Percentiles rank a stretch among this genome's conserved stretches.
phyloP scores from a whole-genome alignment of 2,329 filamentous ascomycete genomes.

The Ambrosiella beaveri region DNA sequence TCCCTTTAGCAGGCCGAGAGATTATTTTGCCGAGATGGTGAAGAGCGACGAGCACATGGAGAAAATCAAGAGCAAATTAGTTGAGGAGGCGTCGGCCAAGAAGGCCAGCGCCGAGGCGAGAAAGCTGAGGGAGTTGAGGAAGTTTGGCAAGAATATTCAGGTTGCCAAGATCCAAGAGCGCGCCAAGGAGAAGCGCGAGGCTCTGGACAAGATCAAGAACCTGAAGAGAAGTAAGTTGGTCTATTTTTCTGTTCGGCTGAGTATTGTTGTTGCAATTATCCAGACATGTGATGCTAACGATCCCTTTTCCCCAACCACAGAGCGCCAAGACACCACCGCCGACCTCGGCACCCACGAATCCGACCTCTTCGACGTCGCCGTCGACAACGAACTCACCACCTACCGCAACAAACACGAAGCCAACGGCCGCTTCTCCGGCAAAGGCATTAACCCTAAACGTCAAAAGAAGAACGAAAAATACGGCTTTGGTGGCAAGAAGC shows the following conservation, averaged over 20 bases:
- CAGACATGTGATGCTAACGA: neutral
- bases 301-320: conserved; percentile 29
- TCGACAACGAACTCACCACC: conserved; percentile 46
- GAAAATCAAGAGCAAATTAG: conserved; percentile 80
- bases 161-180: conserved; percentile 90
- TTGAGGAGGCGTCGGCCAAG: conserved; percentile 81
- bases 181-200: conserved; percentile 79
- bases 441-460: conserved; percentile 49
- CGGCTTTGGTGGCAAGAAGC: conserved; percentile 93
- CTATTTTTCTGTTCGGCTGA: conserved; percentile 7
- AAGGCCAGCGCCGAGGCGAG: conserved; percentile 84
- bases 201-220: conserved; percentile 84
- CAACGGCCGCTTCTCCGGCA: conserved; percentile 22
- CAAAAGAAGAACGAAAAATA: conserved; percentile 91
- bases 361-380: conserved; percentile 79
- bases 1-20: conserved; percentile 71
- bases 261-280: too few species aligned
- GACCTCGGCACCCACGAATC: conserved; percentile 52
- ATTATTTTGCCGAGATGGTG: conserved; percentile 99
- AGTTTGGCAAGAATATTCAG: conserved; percentile 97
- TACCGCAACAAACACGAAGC: conserved; percentile 22
- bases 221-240: conserved; percentile 75
- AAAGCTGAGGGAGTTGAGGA: conserved; percentile 88
- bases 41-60: conserved; percentile 98
- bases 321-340: conserved; percentile 57